These are phyloP conservation scores for Cyanophora paradoxa DNA, from an alignment of 78 protist species.

Conservation along the genomic window DNA sequence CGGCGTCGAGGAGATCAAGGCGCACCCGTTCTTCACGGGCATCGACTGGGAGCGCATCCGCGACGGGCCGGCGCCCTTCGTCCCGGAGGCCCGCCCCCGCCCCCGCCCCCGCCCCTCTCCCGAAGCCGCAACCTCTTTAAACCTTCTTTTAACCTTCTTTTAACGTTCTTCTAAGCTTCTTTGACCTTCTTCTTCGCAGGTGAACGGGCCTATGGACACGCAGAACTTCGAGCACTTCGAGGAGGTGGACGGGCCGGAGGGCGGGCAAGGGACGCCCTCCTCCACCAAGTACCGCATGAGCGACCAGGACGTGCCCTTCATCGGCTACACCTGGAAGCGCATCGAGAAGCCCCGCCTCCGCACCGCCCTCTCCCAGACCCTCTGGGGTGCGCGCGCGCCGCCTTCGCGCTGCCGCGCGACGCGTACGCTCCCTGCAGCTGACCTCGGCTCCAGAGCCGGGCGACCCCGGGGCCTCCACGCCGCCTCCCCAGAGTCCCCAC, in stretches of 20 bases:
- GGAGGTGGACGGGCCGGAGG: not conserved
- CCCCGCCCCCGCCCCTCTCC: not conserved
- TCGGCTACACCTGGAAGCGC: not conserved
- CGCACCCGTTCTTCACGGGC: constrained; percentile 80
- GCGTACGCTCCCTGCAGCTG: too few species aligned
- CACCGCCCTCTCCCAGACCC: too few species aligned
- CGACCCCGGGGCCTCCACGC: too few species aligned
- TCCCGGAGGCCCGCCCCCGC: constrained; percentile 22
- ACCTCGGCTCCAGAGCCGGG: too few species aligned
- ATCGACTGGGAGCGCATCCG: constrained; percentile 30
- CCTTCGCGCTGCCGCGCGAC: too few species aligned
- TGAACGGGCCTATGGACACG: constrained; percentile 20
- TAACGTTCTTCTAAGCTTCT: not conserved
- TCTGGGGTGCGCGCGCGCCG: too few species aligned
- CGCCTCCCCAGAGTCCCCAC: too few species aligned
- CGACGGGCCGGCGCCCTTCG: constrained; percentile 11
- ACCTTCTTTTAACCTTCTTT: not conserved
- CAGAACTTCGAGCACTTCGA: constrained; percentile 43
- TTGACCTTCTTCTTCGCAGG: not conserved
- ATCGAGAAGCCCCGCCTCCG: too few species aligned
- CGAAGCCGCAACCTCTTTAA: not conserved
- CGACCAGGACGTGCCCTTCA: not conserved
- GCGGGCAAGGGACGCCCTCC: not conserved
- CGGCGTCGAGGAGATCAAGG: constrained; percentile 60
- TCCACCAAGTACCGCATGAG: not conserved